Conservation (phyloP, 441 rosid genomes). For the Eugenia klotzschiana region DNA sequence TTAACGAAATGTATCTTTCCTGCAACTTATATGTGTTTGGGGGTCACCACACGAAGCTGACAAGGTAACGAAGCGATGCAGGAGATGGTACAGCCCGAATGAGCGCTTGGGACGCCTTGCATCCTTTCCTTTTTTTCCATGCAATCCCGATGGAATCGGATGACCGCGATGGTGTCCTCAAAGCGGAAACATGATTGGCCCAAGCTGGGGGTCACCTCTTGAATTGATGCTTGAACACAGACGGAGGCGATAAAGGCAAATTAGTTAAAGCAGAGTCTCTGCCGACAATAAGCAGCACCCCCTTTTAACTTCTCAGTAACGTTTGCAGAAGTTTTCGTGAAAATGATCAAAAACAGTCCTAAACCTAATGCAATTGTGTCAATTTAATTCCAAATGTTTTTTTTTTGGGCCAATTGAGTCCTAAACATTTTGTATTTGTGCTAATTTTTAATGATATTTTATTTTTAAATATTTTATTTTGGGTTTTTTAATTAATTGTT, state of each 20-base stretch:
- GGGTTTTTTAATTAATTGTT: too few species aligned
- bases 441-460: too few species aligned
- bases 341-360: too few species aligned
- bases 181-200: neutral
- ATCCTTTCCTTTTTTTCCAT: neutral
- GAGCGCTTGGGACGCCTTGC: neutral
- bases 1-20: neutral
- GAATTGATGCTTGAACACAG: neutral
- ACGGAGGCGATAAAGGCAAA: neutral
- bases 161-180: neutral
- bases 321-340: neutral
- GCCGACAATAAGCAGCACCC: neutral
- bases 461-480: too few species aligned
- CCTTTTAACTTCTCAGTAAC: neutral
- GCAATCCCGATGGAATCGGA: neutral
- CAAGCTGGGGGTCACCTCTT: neutral
- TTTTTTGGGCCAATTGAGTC: too few species aligned
- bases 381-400: too few species aligned
- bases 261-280: neutral
- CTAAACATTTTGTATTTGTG: too few species aligned
- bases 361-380: too few species aligned
- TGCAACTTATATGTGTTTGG: neutral
- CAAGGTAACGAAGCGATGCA: neutral
- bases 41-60: neutral
- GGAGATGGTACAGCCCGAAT: neutral